phyloP scores from a whole-genome alignment of 306 rosid genomes.

The Vigna hirtella region DNA sequence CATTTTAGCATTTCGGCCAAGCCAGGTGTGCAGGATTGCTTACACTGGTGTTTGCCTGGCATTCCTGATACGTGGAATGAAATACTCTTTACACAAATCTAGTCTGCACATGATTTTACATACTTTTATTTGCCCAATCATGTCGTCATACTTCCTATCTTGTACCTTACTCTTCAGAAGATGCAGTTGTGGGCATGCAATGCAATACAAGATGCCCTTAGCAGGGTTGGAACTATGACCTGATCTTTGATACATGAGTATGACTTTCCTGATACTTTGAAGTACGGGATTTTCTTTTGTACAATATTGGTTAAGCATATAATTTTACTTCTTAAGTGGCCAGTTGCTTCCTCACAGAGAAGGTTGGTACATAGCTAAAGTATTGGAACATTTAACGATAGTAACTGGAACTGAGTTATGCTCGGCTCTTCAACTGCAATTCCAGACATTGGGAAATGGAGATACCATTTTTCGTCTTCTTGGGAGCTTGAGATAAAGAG shows the following conservation, averaged over 20 bases:
- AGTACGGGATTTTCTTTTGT: background rate
- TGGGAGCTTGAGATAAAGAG: background rate
- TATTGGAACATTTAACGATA: slow-evolving; percentile 32
- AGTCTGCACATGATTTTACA: slow-evolving; percentile 44
- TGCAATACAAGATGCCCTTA: slow-evolving; percentile 27
- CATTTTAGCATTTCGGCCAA: slow-evolving; percentile 67
- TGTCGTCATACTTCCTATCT: slow-evolving; percentile 5
- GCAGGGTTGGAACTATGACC: slow-evolving; percentile 1
- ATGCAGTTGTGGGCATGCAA: slow-evolving; percentile 32
- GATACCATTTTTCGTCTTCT: background rate
- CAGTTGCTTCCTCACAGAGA: slow-evolving; percentile 10
- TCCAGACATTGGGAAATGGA: background rate
- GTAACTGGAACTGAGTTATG: slow-evolving; percentile 28
- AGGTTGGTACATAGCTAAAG: slow-evolving; percentile 31
- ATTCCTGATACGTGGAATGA: slow-evolving; percentile 98
- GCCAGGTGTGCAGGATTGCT: slow-evolving; percentile 81
- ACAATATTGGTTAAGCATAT: slow-evolving; percentile 6
- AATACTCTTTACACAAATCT: slow-evolving; percentile 81
- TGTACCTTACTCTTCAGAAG: slow-evolving; percentile 28
- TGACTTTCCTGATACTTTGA: background rate
- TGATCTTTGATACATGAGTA: slow-evolving; percentile 26
- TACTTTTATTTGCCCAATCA: slow-evolving; percentile 22
- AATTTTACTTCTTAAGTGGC: background rate
- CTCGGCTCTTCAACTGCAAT: background rate
- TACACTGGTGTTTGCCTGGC: slow-evolving; percentile 98